These are phyloP conservation scores for Cucurbitaria berberidis DNA, from an alignment of 2,329 filamentous ascomycete genomes.

Conservation along the genomic window DNA sequence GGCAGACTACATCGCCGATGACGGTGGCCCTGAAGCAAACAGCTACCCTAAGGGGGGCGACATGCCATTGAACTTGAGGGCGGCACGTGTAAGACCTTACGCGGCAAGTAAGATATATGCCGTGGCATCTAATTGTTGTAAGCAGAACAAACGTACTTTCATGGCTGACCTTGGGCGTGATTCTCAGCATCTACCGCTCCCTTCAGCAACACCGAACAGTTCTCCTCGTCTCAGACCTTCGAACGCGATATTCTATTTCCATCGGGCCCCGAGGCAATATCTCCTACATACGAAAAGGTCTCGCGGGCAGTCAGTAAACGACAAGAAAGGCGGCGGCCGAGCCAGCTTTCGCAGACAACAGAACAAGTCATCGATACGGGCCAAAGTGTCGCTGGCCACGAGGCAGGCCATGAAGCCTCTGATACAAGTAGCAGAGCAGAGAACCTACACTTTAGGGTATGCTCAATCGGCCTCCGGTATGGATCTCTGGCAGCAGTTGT, in stretches of 20 bases:
- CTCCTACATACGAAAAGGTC: not conserved
- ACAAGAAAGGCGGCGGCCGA: not conserved
- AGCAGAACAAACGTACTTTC: not conserved
- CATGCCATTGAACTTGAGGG: not conserved
- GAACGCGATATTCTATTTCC: not conserved
- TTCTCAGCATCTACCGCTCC: not conserved
- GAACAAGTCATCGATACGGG: not conserved
- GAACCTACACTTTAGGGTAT: not conserved
- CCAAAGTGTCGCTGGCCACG: not conserved
- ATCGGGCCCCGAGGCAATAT: not conserved
- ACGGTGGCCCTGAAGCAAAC: not conserved
- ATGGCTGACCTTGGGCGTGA: not conserved
- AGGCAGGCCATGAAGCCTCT: not conserved
- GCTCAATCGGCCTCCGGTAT: not conserved
- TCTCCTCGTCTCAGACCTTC: not conserved
- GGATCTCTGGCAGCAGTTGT: not conserved
- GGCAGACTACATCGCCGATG: not conserved
- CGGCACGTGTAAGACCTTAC: not conserved
- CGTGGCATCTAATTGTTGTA: not conserved
- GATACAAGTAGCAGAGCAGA: not conserved
- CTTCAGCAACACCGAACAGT: not conserved
- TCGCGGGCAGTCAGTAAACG: not conserved
- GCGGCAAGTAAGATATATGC: not conserved
- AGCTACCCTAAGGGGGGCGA: not conserved
- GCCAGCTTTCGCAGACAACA: not conserved